phyloP scores from a whole-genome alignment of 768 basidiomycete genomes.

The Boletus tylopilopsis region DNA sequence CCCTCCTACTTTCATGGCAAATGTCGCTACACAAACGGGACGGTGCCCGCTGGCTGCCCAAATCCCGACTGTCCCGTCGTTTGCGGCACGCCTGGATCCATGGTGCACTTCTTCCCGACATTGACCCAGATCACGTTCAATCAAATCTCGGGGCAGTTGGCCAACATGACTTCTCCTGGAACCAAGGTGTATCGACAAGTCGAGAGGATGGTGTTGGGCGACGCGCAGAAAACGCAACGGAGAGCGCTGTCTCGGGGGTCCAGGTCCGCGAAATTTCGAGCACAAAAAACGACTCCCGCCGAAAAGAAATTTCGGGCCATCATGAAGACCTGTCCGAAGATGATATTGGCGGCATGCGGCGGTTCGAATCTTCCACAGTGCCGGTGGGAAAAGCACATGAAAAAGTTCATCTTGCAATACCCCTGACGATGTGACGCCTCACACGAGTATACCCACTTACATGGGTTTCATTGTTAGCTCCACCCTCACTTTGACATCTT shows the following conservation, averaged over 20 bases:
- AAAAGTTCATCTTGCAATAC: slow-evolving; percentile 56
- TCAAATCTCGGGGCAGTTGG: slow-evolving; percentile 34
- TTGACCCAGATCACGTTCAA: slow-evolving; percentile 50
- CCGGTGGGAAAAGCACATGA: slow-evolving; percentile 60
- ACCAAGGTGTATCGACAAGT: slow-evolving; percentile 42
- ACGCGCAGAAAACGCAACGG: slow-evolving; percentile 20
- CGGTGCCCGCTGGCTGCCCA: slow-evolving; percentile 67
- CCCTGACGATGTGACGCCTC: slow-evolving; percentile 39
- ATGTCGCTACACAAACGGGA: slow-evolving; percentile 50
- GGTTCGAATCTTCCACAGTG: slow-evolving; percentile 45
- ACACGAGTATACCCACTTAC: background rate
- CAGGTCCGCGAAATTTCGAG: slow-evolving; percentile 13
- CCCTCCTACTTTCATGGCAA: slow-evolving; percentile 74
- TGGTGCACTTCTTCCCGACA: slow-evolving; percentile 61
- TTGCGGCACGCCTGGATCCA: slow-evolving; percentile 79
- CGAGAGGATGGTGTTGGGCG: slow-evolving; percentile 39
- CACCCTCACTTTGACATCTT: slow-evolving; percentile 2
- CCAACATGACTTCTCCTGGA: slow-evolving; percentile 33
- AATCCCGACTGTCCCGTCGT: slow-evolving; percentile 77
- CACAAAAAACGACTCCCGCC: slow-evolving; percentile 17
- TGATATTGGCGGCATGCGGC: slow-evolving; percentile 44
- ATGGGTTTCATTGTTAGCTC: slow-evolving; percentile 1
- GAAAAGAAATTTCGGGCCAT: slow-evolving; percentile 30
- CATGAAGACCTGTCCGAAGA: slow-evolving; percentile 28
- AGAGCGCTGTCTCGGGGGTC: slow-evolving; percentile 8